Evolutionary conservation across 129 eudicot species (phyloP), one percentile per base, ranked within the genome.

Genomic region (Pittosporum tobira): DNA sequence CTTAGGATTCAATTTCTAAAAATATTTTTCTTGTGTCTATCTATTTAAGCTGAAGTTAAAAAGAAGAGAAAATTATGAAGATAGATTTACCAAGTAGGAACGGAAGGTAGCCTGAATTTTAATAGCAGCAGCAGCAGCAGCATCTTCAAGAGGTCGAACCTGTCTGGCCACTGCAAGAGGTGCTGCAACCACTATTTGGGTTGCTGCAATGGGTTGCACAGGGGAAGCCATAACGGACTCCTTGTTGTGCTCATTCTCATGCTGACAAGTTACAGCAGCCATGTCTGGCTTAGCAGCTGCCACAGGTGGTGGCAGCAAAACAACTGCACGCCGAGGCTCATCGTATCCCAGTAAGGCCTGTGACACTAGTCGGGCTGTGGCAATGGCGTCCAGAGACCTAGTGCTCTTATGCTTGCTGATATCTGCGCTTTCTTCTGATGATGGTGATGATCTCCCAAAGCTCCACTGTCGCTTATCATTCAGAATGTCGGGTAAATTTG

Each of bases 121-220:
- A 46, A 71, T 80, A 42, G 94, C 96, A 21, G 96, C 94, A 4
- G 72, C 79, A 42, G 94, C 96, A 21, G 96, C 94, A 4, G 72
- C 79, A 38, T 61, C 57, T 45, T 46, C 52, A 13, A 54, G 27
- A 3, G 67, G 11, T 27, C 64, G 14, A 31, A 9, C 16, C 23
- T 29, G 47, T 5, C 46, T 4, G 14, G 52, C 27, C 5, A 38
- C 3, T 24, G 62, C 40, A 15, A 3, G 43, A 26, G 65, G 49
- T 10, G 61, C 48, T 68, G 63, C 45, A 25, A 28, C 3, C 0
- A n/a, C 15, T 1, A 42, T 30, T 14, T 30, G 61, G 2, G 51
- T 28, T 14, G 46, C 30, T 65, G 59, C 45, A 38, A 47, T 48
- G 50, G 52, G 51, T 15, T 66, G 52, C 22, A 44, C 55, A 3